These are phyloP conservation scores for Moesziomyces sp. DNA, from an alignment of 1,284 basidiomycete species.

Conservation along the genomic window DNA sequence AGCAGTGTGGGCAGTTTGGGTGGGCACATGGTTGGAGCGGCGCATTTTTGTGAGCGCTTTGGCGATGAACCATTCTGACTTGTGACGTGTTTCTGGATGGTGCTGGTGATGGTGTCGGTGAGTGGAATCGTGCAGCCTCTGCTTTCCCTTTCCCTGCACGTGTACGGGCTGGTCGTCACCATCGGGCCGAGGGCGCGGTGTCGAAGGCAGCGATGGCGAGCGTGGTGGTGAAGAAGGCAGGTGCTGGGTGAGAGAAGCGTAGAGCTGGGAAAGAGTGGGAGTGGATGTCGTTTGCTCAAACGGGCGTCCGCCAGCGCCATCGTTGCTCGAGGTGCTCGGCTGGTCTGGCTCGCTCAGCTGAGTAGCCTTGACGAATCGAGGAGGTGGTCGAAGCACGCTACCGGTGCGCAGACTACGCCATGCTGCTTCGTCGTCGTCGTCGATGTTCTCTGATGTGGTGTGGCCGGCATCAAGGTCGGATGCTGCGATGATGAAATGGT, in stretches of 20 bases:
- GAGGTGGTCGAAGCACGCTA: conserved; percentile 17
- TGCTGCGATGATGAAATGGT: not conserved
- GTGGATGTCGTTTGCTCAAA: not conserved
- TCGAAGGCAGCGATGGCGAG: not conserved
- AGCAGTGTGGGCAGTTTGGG: not conserved
- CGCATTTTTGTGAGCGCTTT: conserved; percentile 23
- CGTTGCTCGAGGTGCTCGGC: not conserved
- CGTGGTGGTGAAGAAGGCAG: not conserved
- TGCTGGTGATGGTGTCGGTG: conserved; percentile 26
- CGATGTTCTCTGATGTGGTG: no score
- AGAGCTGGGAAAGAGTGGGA: conserved; percentile 20
- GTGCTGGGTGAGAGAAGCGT: conserved; percentile 20
- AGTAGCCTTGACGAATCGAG: conserved; percentile 35
- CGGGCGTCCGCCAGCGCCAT: not conserved
- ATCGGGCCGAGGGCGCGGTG: not conserved
- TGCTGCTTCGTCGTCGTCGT: not conserved
- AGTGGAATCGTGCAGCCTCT: not conserved
- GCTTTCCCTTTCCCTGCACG: not conserved
- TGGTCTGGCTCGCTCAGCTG: conserved; percentile 21
- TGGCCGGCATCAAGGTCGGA: no score
- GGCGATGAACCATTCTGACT: conserved; percentile 36
- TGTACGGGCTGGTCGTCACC: not conserved
- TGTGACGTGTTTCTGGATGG: conserved; percentile 10
- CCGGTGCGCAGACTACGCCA: conserved; percentile 19
- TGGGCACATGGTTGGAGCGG: not conserved